phyloP scores from a whole-genome alignment of 1,284 basidiomycete species.

The Waitea zeae region DNA sequence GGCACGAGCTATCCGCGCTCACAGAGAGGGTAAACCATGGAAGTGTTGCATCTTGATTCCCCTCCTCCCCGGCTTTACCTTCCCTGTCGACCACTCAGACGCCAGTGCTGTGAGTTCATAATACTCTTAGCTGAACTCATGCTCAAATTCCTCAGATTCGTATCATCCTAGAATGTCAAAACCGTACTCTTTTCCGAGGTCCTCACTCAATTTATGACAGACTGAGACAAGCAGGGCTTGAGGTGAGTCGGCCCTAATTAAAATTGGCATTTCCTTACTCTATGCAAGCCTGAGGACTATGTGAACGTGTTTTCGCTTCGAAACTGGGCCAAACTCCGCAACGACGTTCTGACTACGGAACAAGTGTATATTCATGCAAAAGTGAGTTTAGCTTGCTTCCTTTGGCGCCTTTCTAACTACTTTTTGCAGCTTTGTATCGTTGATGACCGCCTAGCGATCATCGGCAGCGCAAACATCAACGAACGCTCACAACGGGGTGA shows the following conservation, averaged over 20 bases:
- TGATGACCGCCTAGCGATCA: constrained; percentile 92
- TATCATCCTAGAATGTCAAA: constrained; percentile 89
- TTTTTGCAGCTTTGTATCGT: constrained; percentile 56
- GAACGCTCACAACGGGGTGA: constrained; percentile 93
- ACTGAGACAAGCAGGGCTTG: constrained; percentile 76
- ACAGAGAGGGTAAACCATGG: constrained; percentile 73
- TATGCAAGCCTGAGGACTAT: constrained; percentile 72
- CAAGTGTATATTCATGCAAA: constrained; percentile 88
- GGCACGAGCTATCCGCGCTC: constrained; percentile 79
- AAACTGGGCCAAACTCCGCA: constrained; percentile 86
- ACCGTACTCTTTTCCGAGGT: constrained; percentile 77
- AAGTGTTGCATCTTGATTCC: constrained; percentile 90
- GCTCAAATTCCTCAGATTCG: constrained; percentile 39
- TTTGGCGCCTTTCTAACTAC: not conserved
- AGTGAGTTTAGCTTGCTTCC: constrained; percentile 12
- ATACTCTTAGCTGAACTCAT: constrained; percentile 3
- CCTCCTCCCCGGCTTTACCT: constrained; percentile 85
- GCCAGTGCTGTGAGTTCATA: constrained; percentile 61
- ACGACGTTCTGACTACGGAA: constrained; percentile 79
- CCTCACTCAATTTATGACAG: constrained; percentile 87
- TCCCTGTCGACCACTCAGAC: constrained; percentile 84
- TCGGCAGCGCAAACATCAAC: constrained; percentile 99
- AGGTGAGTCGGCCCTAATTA: constrained; percentile 32
- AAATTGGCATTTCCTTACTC: not conserved
- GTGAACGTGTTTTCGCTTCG: constrained; percentile 86